Evolutionary conservation across 164 flowering plant genomes (phyloP), one percentile per base, ranked within the genome.

Genomic region (Vitis vinifera): DNA sequence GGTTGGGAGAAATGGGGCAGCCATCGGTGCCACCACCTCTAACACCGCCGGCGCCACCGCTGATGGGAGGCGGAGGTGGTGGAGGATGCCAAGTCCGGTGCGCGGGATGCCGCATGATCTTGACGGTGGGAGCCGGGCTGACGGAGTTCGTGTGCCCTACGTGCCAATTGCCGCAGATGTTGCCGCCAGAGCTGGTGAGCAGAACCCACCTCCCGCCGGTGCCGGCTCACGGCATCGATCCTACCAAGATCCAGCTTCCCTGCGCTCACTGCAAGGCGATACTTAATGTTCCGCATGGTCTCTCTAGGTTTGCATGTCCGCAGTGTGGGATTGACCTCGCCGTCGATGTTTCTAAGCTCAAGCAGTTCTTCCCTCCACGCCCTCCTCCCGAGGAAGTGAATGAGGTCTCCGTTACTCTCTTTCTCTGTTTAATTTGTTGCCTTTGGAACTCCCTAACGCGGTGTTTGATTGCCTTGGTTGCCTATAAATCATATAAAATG

Each of bases 161-260:
- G 10, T 94, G 98, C 74, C 76, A 82, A 37, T 55, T 94, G 63
- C 91, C 94, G 31, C 97, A 93, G 73, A 89, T 85, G 90, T 89
- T 93, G 48, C 98, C 97, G 30, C 98, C 98, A 58, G 97, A 91
- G 85, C 81, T 94, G 48, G 77, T 83, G 74, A 70, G 15, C 16
- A 58, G 71, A 72, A 63, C 63, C 37, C 76, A 49, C 67, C 72
- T 12, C 48, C 70, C 81, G 19, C 78, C 70, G n/a, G 88, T 72
- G 9, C 85, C 80, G 61, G 89, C 99, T 1, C 97, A 89, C 53
- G 99, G 99, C 19, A 84, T 95, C 75, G 99, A 95, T 80, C 99
- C 98, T 0, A 87, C 93, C 23, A 95, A 95, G 91, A 90, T 95
- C 69, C 99, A 95, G 85, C 81, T 95, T 0, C 97, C 96, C 7